Percentiles rank a stretch among this genome's conserved stretches.
Evolutionary conservation across 2,329 filamentous ascomycete species (phyloP).

Genomic region (Venturia pyrina): DNA sequence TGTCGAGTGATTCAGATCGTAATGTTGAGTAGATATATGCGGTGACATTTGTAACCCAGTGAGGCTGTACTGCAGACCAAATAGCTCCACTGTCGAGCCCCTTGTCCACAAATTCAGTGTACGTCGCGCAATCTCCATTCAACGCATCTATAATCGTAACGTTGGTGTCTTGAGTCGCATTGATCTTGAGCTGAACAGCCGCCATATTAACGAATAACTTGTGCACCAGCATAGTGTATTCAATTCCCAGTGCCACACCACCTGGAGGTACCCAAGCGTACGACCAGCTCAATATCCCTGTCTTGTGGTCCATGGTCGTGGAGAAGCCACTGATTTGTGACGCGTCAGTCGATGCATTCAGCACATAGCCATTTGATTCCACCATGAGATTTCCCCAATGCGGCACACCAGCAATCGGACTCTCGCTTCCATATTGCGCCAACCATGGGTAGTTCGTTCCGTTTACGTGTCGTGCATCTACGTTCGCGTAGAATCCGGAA

Average conservation of each 20-base stretch:
- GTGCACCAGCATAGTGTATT: slow-evolving; percentile 57
- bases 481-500: slow-evolving; percentile 55
- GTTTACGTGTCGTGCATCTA: slow-evolving; percentile 40
- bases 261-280: slow-evolving; percentile 54
- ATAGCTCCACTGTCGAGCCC: slow-evolving; percentile 44
- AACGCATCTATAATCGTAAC: slow-evolving; percentile 56
- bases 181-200: slow-evolving; percentile 50
- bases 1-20: slow-evolving; percentile 36
- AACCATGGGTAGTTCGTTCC: slow-evolving; percentile 59
- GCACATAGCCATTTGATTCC: slow-evolving; percentile 41
- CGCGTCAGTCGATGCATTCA: slow-evolving; percentile 52
- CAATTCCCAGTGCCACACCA: slow-evolving; percentile 43
- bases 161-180: slow-evolving; percentile 41
- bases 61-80: slow-evolving; percentile 55
- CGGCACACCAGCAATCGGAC: slow-evolving; percentile 60
- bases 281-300: slow-evolving; percentile 53
- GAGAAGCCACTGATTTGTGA: slow-evolving; percentile 50
- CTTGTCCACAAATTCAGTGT: slow-evolving; percentile 49
- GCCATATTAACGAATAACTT: slow-evolving; percentile 53
- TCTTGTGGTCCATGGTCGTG: slow-evolving; percentile 52
- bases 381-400: slow-evolving; percentile 55
- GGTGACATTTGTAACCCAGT: slow-evolving; percentile 51
- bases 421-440: slow-evolving; percentile 59
- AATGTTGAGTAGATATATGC: slow-evolving; percentile 48
- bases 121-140: slow-evolving; percentile 58